phyloP scores from a whole-genome alignment of 2,329 filamentous ascomycete species.

The Nothopassalora personata region DNA sequence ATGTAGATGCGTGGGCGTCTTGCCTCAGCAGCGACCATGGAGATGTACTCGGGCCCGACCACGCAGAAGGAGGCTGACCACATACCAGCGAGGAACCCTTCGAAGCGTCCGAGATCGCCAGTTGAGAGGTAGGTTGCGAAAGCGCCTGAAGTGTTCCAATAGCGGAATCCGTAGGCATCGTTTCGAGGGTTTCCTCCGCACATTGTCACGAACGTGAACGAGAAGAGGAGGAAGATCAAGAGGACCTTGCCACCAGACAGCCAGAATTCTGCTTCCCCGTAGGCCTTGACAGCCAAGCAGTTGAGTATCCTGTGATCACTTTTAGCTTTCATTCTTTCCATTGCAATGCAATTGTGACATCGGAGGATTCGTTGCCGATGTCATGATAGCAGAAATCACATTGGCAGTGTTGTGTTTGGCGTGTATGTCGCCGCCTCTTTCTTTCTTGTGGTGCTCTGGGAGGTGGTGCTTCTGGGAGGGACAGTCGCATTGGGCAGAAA shows the following conservation, averaged over 20 bases:
- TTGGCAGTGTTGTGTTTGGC: not conserved
- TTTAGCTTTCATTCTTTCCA: not conserved
- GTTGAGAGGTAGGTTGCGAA: conserved; percentile 27
- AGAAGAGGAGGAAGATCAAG: conserved; percentile 26
- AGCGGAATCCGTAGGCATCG: conserved; percentile 39
- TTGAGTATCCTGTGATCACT: conserved; percentile 30
- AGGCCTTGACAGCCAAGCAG: conserved; percentile 41
- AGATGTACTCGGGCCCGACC: conserved; percentile 44
- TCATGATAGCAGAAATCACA: not conserved
- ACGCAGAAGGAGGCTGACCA: conserved; percentile 35
- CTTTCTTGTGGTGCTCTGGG: conserved; percentile 2
- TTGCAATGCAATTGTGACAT: not conserved
- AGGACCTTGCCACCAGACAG: conserved; percentile 44
- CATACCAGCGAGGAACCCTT: conserved; percentile 32
- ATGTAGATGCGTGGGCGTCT: conserved; percentile 42
- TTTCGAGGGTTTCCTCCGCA: conserved; percentile 28
- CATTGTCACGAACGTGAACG: conserved; percentile 30
- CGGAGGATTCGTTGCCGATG: not conserved
- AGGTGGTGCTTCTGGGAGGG: conserved; percentile 4
- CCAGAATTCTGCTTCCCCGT: conserved; percentile 46
- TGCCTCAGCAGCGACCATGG: conserved; percentile 45
- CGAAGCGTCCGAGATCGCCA: conserved; percentile 29
- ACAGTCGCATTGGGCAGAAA: conserved; percentile 3
- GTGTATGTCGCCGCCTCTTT: not conserved
- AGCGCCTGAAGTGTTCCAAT: conserved; percentile 35